Evolutionary conservation across 352 stramenopile species (phyloP).

Genomic region (Peronosclerospora sorghi): DNA sequence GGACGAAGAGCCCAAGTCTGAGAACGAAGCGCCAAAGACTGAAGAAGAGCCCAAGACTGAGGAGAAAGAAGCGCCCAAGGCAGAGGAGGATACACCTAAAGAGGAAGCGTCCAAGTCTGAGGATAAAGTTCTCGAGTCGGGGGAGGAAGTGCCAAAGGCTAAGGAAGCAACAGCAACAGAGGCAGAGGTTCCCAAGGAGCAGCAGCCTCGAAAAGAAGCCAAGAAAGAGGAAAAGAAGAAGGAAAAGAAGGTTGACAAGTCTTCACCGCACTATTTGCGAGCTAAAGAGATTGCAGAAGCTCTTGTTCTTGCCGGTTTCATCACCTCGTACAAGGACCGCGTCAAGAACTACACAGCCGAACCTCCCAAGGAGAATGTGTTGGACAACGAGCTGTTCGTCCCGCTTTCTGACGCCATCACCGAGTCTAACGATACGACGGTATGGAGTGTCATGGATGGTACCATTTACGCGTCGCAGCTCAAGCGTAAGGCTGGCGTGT

Average conservation of each 20-base stretch:
- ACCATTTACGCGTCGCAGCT: constrained; percentile 29
- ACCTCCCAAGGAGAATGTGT: constrained; percentile 26
- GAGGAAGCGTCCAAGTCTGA: too few species aligned
- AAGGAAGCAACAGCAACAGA: neutral
- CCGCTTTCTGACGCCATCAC: constrained; percentile 25
- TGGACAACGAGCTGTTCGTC: constrained; percentile 38
- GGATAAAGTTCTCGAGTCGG: too few species aligned
- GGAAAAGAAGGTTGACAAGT: constrained; percentile 17
- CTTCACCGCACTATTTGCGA: constrained; percentile 19
- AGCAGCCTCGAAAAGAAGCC: constrained; percentile 5
- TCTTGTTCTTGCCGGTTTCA: constrained; percentile 24
- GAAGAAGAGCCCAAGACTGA: constrained; percentile 15
- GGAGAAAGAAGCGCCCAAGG: too few species aligned
- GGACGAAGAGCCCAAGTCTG: constrained; percentile 2
- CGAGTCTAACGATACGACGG: constrained; percentile 20
- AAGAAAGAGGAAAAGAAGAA: constrained; percentile 21
- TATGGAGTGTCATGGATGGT: constrained; percentile 27
- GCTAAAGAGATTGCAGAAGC: constrained; percentile 31
- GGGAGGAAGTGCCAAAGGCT: too few species aligned
- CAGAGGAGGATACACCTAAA: too few species aligned
- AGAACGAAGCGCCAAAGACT: neutral
- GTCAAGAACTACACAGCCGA: constrained; percentile 32
- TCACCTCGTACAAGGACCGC: constrained; percentile 33
- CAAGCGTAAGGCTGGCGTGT: constrained; percentile 51
- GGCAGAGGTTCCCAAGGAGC: constrained; percentile 8